Base-by-base conservation (phyloP, 306 rosid species). In the Canavalia gladiata region DNA sequence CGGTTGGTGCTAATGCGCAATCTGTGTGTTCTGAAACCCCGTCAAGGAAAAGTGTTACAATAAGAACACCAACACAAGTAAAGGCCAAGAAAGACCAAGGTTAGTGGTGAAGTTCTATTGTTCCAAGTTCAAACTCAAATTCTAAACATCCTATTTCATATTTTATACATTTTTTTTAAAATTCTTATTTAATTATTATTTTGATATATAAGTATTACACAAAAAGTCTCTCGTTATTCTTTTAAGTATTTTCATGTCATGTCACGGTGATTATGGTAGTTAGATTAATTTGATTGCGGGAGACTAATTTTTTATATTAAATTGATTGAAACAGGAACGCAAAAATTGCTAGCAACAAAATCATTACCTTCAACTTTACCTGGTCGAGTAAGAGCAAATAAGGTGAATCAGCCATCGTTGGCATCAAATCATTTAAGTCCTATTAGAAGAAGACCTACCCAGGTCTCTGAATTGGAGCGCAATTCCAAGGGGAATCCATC, bases 11-110 rank as follows among this genome's bases (percentile, higher is more conserved):
- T 62, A 95, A 89, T 74, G 46, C 60, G 33, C 66, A 45, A 2
- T 67, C 91, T 50, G 64, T 83, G 18, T 84, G 31, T 58, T 77
- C 90, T 0, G 90, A 93, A 85, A 71, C 86, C 28, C 87, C 91
- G 1, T 5, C 41, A 0, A 91, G 64, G 89, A 94, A 76, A 80
- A 78, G n/a, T 49, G 64, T 70, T 7, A 8, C 60, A 57, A 55
- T 76, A 54, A 89, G 80, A 83, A 85, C 42, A 56, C 78, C 85
- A 45, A 81, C 70, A 41, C 87, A 78, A 33, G 54, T 8, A 49
- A 87, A 72, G 30, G 11, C 76, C 58, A 91, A 84, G 79, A 92
- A 78, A 70, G 77, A 84, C 67, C 86, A 80, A 91, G 97, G 99
- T 94, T 57, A 77, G 92, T 54, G 25, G 25, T 18, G 25, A 18